Evolutionary conservation across 352 stramenopile species (phyloP), one percentile per base, ranked within the genome.

Genomic region (Phytophthora brassicae): DNA sequence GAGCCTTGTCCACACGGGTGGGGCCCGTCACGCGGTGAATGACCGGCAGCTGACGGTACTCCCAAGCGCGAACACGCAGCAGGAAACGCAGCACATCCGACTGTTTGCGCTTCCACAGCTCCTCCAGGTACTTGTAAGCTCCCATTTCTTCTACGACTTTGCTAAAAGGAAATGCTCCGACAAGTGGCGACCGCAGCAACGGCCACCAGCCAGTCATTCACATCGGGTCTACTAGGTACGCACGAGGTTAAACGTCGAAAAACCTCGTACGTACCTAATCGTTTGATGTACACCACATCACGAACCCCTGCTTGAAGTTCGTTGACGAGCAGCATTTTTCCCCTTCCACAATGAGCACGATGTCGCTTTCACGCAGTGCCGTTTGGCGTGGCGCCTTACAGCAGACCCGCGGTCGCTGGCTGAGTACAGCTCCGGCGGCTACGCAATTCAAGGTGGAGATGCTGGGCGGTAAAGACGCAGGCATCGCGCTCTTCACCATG

Each of bases 71-170:
- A 74, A 99, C 96, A 82, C 98, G 97, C 62, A 99, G 88, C 70
- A 99, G 85, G 88, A 99, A 99, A 72, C 98, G 97, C 74, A 99
- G 86, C 56, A 98, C 97, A 91, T 99, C 97, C 82, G 91, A 98
- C 87, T 99, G 98, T 96, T 99, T 99, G 74, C 98, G 98, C 88
- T 98, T 98, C 97, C 97, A 99, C 38, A 99, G 75, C 86, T 99
- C 98, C 84, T 99, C 96, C 74, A 99, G 89, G 81, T 99, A 99
- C 89, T 99, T 99, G 96, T 99, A 99, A 59, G 96, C 97, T 90
- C 97, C 97, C 98, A 99, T 99, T n/a, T 68, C 64, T 82, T 81
- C 60, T 59, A 31, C 64, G 64, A 74, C 72, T 76, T 84, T 84
- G 70, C 71, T 75, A 67, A 74, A 72, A 66, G 23, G 60, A 67